Evolutionary conservation across 2,329 filamentous ascomycete genomes (phyloP), one percentile per base, ranked within the genome.

Genomic region (Xylariales sp.): DNA sequence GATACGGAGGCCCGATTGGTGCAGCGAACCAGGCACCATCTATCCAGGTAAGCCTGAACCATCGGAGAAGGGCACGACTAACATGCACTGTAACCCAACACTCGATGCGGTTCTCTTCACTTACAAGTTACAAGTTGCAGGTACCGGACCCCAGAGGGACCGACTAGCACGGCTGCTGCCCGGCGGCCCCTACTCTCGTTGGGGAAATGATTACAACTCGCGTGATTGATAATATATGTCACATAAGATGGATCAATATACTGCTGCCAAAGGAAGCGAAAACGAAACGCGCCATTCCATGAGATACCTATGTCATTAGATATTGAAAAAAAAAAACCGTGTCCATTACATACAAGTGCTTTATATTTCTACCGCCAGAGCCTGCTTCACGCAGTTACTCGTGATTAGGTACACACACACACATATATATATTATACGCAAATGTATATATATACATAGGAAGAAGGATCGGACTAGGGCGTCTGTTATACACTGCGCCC

Each of bases 21-120:
- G 34, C 49, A 30, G 30, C 49, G 55, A 68, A 65, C 62, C 62
- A 68, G 61, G 65, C 65, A 68, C 65, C 45, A 68, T 68, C 65
- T 61, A 61, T 14, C 36, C 12, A 23, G 23, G 23, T 39, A 39
- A 6, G 56, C 52, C 61, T 57, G 62, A 59, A 58, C 56, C 32
- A 61, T 48, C 41, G 46, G 56, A 61, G 56, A 56, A 65, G 56
- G 50, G 56, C 52, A 61, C 56, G 39, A 61, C 52, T 36, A 65
- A 57, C 61, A 64, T 68, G 65, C 62, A 65, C 61, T 68, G 65
- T 58, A 65, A 68, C 65, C 65, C 61, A 65, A 68, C 39, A 34
- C 62, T 68, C 45, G 49, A 52, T 43, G 64, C 41, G 41, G 41
- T 12, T 49, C 34, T 54, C 32, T 41, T 43, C 32, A 23, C 32